phyloP scores from a whole-genome alignment of 106 monocot genomes.

The Dactylorhiza incarnata region DNA sequence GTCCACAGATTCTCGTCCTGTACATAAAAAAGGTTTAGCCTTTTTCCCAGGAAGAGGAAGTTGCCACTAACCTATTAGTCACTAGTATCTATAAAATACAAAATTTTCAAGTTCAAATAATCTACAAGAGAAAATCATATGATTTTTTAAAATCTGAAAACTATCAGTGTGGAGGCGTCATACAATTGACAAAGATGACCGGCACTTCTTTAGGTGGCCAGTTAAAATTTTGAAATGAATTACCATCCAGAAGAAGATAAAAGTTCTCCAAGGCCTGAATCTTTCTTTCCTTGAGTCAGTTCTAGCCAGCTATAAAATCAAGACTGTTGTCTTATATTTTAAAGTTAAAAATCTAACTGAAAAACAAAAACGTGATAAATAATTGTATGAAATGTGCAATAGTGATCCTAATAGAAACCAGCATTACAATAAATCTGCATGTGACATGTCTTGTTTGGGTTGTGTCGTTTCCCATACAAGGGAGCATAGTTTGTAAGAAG shows the following conservation, averaged over 20 bases:
- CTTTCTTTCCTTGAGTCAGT: not conserved
- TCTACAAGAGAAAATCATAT: not conserved
- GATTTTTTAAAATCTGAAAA: not conserved
- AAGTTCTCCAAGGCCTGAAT: not conserved
- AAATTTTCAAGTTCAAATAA: slow-evolving; percentile 3
- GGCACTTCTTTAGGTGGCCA: not conserved
- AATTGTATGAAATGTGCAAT: not conserved
- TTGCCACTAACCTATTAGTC: not conserved
- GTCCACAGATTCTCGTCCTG: slow-evolving; percentile 65
- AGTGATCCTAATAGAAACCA: not conserved
- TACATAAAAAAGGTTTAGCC: not conserved
- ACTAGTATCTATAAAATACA: not conserved
- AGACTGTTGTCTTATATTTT: not conserved
- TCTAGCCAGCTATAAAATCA: not conserved
- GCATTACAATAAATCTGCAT: not conserved
- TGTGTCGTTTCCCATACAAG: not conserved
- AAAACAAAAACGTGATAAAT: not conserved
- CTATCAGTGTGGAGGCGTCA: not conserved
- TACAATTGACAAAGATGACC: not conserved
- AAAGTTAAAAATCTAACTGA: not conserved
- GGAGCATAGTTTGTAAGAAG: no score
- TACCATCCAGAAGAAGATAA: not conserved
- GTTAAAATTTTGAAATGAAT: not conserved
- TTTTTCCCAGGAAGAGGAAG: not conserved
- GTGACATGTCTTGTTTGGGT: not conserved